These are phyloP conservation scores for Pseudogymnoascus sp. DNA, from an alignment of 2,329 filamentous ascomycete species.

Conservation along the genomic window DNA sequence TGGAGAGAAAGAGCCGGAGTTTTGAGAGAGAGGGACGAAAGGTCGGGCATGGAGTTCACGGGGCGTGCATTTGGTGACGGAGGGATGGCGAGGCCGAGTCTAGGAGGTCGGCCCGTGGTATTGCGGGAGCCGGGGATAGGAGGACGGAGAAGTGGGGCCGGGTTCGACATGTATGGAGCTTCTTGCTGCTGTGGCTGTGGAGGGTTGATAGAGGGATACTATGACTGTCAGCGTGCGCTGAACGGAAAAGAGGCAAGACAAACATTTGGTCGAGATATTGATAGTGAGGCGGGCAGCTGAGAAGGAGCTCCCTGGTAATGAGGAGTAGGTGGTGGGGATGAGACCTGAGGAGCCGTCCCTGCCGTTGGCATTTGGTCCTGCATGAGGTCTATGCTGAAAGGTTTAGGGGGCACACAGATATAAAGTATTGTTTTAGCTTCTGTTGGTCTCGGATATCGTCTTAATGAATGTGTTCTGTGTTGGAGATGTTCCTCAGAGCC, in stretches of 20 bases:
- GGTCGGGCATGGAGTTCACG: conserved; percentile 36
- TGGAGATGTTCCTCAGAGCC: background rate
- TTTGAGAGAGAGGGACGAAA: conserved; percentile 20
- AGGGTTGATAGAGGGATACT: background rate
- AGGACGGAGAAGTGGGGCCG: conserved; percentile 30
- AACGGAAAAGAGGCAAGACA: background rate
- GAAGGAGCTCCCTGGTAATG: background rate
- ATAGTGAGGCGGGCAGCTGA: background rate
- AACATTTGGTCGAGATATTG: conserved; percentile 8
- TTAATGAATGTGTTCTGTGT: background rate
- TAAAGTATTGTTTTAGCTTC: background rate
- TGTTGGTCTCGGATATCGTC: conserved; percentile 1
- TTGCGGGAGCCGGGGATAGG: conserved; percentile 29
- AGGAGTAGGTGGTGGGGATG: conserved; percentile 3
- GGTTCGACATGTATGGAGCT: conserved; percentile 26
- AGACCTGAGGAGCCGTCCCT: background rate
- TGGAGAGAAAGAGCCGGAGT: conserved; percentile 24
- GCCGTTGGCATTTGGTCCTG: conserved; percentile 2
- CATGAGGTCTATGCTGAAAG: background rate
- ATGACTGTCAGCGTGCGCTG: background rate
- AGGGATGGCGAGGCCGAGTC: conserved; percentile 79
- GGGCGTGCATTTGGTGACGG: conserved; percentile 76
- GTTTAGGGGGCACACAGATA: background rate
- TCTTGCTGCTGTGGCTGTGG: conserved; percentile 8
- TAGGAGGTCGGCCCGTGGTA: conserved; percentile 26